These are phyloP conservation scores for Stephania yunnanensis DNA, from an alignment of 164 flowering plant species.

Conservation along the genomic window DNA sequence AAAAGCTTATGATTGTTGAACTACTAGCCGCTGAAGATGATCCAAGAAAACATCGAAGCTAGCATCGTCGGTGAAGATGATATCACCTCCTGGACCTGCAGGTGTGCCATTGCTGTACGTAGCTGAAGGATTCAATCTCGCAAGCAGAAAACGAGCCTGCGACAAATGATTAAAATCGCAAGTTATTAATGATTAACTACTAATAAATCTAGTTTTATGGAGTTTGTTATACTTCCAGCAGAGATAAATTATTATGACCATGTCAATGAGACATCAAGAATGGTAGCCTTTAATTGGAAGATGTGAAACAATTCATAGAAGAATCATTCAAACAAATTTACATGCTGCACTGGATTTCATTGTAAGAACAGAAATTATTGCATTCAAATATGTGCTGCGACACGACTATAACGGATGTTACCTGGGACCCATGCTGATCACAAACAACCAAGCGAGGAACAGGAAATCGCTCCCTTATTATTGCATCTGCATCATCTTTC, in stretches of 20 bases:
- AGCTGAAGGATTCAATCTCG: slow-evolving; percentile 90
- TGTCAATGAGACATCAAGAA: too few relatives aligned
- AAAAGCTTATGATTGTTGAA: slow-evolving; percentile 40
- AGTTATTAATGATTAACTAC: too few relatives aligned
- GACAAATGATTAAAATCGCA: not conserved
- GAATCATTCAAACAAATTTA: not conserved
- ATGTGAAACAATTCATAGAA: not conserved
- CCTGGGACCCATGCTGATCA: slow-evolving; percentile 99
- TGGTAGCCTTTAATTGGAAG: not conserved
- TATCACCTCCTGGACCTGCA: slow-evolving; percentile 56
- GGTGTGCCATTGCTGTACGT: slow-evolving; percentile 71
- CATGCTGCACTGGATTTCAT: not conserved
- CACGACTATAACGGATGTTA: slow-evolving; percentile 12
- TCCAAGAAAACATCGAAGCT: slow-evolving; percentile 91
- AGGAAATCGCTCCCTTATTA: slow-evolving; percentile 84
- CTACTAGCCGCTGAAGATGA: slow-evolving; percentile 90
- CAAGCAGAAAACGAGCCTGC: slow-evolving; percentile 93
- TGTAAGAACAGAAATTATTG: not conserved
- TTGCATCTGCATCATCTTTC: slow-evolving; percentile 65
- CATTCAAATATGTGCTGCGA: not conserved
- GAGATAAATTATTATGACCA: too few relatives aligned
- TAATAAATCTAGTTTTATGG: too few relatives aligned
- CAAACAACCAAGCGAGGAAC: slow-evolving; percentile 89
- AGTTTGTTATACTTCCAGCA: too few relatives aligned
- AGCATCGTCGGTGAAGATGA: slow-evolving; percentile 90